phyloP scores from a whole-genome alignment of 345 rosid species.

The Syzygium aromaticum region DNA sequence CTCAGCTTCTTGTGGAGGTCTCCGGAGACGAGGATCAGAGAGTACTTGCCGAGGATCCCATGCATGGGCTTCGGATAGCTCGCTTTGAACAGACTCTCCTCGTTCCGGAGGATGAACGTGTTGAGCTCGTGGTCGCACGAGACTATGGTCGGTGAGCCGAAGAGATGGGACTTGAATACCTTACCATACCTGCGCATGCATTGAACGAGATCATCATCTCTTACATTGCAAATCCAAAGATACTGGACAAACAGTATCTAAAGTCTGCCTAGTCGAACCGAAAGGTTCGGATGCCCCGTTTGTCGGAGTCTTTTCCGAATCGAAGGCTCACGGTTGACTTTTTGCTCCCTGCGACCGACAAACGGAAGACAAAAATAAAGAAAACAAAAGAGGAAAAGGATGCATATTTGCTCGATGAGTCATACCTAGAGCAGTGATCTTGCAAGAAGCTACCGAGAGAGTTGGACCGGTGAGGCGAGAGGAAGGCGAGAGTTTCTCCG shows the following conservation, averaged over 20 bases:
- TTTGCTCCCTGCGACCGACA: neutral
- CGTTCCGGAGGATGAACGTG: conserved; percentile 74
- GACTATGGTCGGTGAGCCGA: conserved; percentile 74
- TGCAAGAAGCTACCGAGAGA: conserved; percentile 62
- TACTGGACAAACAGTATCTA: neutral
- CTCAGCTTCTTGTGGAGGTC: conserved; percentile 68
- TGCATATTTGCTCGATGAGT: neutral
- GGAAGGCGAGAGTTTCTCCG: conserved; percentile 68
- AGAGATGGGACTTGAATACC: conserved; percentile 70
- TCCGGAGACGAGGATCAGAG: conserved; percentile 49
- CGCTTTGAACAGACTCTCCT: conserved; percentile 57
- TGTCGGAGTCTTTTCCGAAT: neutral
- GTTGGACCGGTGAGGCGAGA: conserved; percentile 70
- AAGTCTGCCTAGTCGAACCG: neutral
- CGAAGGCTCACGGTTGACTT: neutral
- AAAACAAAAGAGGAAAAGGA: neutral
- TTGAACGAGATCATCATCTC: neutral
- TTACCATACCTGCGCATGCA: conserved; percentile 46
- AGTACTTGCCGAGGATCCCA: conserved; percentile 62
- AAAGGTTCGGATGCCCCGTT: neutral
- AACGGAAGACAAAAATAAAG: neutral
- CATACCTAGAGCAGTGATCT: conserved; percentile 51
- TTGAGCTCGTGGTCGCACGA: conserved; percentile 79
- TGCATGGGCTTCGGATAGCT: conserved; percentile 71
- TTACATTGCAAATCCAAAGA: neutral